phyloP scores from a whole-genome alignment of 495 filamentous ascomycete genomes.

The Annulohypoxylon stygium region DNA sequence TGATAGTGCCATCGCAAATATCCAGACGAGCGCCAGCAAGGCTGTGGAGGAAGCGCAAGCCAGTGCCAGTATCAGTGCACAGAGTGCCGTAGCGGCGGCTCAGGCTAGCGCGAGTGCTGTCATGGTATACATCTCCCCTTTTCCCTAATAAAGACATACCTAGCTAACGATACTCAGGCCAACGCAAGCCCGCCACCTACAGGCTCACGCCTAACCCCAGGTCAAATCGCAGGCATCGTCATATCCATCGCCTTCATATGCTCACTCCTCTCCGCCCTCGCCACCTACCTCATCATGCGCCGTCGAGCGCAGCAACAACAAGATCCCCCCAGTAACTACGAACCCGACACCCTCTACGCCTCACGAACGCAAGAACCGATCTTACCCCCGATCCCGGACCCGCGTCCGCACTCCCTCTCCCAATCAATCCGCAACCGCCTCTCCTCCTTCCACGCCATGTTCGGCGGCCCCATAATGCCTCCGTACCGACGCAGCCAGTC shows the following conservation, averaged over 20 bases:
- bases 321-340: constrained; percentile 10
- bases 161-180: constrained; percentile 24
- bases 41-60: constrained; percentile 32
- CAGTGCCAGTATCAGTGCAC: constrained; percentile 31
- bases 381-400: not conserved
- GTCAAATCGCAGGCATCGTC: constrained; percentile 45
- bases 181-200: constrained; percentile 8
- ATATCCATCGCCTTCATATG: constrained; percentile 38
- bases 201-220: constrained; percentile 33
- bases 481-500: not conserved
- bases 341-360: constrained; percentile 13
- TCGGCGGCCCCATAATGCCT: constrained; percentile 1
- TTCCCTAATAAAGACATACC: not conserved
- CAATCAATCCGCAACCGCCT: constrained; percentile 1
- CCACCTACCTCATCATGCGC: constrained; percentile 45
- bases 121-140: constrained; percentile 20
- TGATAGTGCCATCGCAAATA: constrained; percentile 4
- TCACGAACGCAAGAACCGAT: not conserved
- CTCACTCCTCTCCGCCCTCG: constrained; percentile 36
- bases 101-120: constrained; percentile 32
- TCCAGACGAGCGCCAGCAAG: constrained; percentile 28
- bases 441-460: constrained; percentile 21
- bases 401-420: constrained; percentile 1
- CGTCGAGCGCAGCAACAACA: constrained; percentile 17
- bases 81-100: constrained; percentile 29